phyloP scores from a whole-genome alignment of 164 flowering plant genomes.

The Dillenia suffruticosa region DNA sequence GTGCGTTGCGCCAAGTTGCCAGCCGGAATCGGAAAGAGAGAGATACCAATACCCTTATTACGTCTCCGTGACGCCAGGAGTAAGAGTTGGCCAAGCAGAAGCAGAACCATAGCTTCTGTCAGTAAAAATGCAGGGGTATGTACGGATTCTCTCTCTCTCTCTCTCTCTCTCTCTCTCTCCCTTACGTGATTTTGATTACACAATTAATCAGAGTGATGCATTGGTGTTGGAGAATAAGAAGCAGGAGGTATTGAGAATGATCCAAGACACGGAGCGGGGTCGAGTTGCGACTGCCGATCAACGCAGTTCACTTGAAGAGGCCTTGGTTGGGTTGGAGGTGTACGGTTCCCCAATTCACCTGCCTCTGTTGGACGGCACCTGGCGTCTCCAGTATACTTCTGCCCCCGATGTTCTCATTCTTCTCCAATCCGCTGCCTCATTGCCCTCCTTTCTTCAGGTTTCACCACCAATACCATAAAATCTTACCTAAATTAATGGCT shows the following conservation, averaged over 20 bases:
- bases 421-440: constrained; percentile 54
- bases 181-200: no score
- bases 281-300: constrained; percentile 59
- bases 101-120: no score
- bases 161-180: no score
- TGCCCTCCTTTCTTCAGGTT: constrained; percentile 83
- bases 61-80: no score
- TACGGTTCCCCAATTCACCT: constrained; percentile 48
- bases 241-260: constrained; percentile 46
- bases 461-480: no score
- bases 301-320: constrained; percentile 79
- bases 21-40: no score
- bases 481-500: not conserved
- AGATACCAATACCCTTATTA: no score
- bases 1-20: no score
- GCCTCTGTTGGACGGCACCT: constrained; percentile 77
- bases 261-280: constrained; percentile 83
- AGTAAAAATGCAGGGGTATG: no score
- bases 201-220: constrained; percentile 5
- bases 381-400: constrained; percentile 96
- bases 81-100: no score
- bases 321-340: constrained; percentile 69
- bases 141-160: no score
- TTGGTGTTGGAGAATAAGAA: constrained; percentile 52
- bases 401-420: constrained; percentile 91